Percentiles rank a stretch among this genome's conserved stretches.
Conservation (phyloP, 1,139 yeast genomes). For the Suhomyces chickasaworum region DNA sequence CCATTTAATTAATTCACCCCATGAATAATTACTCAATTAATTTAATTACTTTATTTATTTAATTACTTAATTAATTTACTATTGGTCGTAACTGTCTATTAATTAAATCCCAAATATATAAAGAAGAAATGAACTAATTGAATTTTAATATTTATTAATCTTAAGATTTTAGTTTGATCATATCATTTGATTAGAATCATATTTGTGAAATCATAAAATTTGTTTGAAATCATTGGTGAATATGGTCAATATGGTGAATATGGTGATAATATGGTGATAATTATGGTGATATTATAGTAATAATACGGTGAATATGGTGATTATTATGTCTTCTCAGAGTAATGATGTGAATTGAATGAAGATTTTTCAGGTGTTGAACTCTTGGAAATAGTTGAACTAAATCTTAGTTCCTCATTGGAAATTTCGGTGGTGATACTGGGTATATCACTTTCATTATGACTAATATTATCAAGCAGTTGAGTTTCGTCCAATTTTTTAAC, state of each 20-base stretch:
- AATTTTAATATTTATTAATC: not conserved
- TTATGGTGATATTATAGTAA: too few species aligned
- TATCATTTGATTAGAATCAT: not conserved
- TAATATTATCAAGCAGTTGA: not conserved
- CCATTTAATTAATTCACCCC: too few species aligned
- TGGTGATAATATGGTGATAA: too few species aligned
- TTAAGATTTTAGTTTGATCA: too few species aligned
- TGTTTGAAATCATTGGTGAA: too few species aligned
- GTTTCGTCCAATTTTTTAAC: constrained; percentile 26
- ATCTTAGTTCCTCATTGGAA: not conserved
- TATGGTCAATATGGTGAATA: too few species aligned
- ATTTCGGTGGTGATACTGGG: not conserved
- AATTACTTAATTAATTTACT: too few species aligned
- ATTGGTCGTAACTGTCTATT: not conserved
- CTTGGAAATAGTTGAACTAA: not conserved
- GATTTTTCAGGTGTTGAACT: not conserved
- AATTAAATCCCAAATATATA: constrained; percentile 2
- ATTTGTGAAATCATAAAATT: too few species aligned
- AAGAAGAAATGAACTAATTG: constrained; percentile 1
- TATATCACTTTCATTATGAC: not conserved
- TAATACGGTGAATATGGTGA: too few species aligned
- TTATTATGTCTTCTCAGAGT: not conserved
- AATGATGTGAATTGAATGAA: not conserved
- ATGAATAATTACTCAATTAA: too few species aligned
- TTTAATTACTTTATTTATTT: too few species aligned